Percentiles rank a stretch among this genome's conserved stretches.
phyloP scores from a whole-genome alignment of 352 stramenopile species.

The Phytophthora pseudosyringae region DNA sequence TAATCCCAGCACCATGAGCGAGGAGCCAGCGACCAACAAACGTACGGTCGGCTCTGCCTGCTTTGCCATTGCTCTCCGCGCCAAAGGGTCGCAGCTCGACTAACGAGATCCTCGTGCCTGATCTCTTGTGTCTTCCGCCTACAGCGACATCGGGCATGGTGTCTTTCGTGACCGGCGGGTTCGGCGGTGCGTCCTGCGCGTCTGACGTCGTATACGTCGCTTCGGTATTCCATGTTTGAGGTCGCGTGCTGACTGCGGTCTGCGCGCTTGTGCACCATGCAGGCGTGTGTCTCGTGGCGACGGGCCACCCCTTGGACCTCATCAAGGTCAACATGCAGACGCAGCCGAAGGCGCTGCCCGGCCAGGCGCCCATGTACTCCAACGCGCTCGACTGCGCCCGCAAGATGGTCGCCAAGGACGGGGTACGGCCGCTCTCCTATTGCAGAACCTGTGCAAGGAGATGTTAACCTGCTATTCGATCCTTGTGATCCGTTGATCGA shows the following conservation, averaged over 20 bases:
- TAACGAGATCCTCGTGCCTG: not conserved
- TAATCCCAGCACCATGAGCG: constrained; percentile 40
- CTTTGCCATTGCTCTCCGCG: not conserved
- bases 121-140: not conserved
- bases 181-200: constrained; percentile 76
- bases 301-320: constrained; percentile 95
- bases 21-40: constrained; percentile 51
- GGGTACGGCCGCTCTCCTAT: constrained; percentile 53
- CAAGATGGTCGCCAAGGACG: constrained; percentile 94
- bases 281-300: constrained; percentile 92
- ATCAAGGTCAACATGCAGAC: constrained; percentile 97
- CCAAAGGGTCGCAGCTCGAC: not conserved
- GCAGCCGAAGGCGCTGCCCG: constrained; percentile 73
- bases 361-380: constrained; percentile 77
- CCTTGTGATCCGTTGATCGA: not conserved
- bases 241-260: constrained; percentile 1
- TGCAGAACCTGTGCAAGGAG: not conserved
- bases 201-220: not conserved
- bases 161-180: constrained; percentile 94
- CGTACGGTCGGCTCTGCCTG: constrained; percentile 11
- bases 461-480: constrained; percentile 18
- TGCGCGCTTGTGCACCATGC: not conserved
- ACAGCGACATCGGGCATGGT: constrained; percentile 87
- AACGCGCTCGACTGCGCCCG: constrained; percentile 91
- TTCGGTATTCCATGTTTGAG: constrained; percentile 9